A percentile compares a stretch with the other conserved stretches of the same genome.
These are phyloP conservation scores for Neofusicoccum sp. DNA, from an alignment of 2,329 filamentous ascomycete species.

Conservation along the genomic window DNA sequence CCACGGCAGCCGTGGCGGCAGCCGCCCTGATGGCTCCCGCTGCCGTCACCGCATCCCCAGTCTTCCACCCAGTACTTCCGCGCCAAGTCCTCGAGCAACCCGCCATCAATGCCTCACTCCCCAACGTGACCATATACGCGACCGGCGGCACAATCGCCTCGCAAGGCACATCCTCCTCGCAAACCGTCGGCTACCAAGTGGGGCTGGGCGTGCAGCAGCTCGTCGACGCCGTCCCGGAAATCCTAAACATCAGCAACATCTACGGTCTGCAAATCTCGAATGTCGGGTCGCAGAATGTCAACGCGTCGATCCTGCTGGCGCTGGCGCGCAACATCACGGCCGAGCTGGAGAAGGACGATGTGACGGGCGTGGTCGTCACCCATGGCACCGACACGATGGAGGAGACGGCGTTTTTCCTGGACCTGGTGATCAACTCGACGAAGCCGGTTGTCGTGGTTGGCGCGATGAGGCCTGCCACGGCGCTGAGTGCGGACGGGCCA, in stretches of 20 bases:
- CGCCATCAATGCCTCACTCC: conserved; percentile 46
- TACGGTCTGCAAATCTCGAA: conserved; percentile 47
- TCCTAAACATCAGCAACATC: conserved; percentile 56
- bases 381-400: conserved; percentile 67
- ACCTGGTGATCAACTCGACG: conserved; percentile 54
- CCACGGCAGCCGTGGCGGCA: neutral
- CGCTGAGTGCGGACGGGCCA: conserved; percentile 62
- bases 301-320: conserved; percentile 48
- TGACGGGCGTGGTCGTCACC: conserved; percentile 56
- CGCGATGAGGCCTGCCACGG: conserved; percentile 63
- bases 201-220: conserved; percentile 51
- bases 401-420: conserved; percentile 63
- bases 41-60: neutral
- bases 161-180: conserved; percentile 47
- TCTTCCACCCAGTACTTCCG: neutral
- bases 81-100: conserved; percentile 22
- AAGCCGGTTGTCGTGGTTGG: conserved; percentile 62
- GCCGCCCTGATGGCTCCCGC: neutral
- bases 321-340: conserved; percentile 50
- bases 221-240: conserved; percentile 55
- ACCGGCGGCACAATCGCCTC: conserved; percentile 62
- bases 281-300: conserved; percentile 41
- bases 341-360: conserved; percentile 46
- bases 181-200: conserved; percentile 57
- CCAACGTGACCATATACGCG: conserved; percentile 58